A percentile compares a stretch with the other conserved stretches of the same genome.
phyloP scores from a whole-genome alignment of 305 asterid genomes.

The Fraxinus greggii region DNA sequence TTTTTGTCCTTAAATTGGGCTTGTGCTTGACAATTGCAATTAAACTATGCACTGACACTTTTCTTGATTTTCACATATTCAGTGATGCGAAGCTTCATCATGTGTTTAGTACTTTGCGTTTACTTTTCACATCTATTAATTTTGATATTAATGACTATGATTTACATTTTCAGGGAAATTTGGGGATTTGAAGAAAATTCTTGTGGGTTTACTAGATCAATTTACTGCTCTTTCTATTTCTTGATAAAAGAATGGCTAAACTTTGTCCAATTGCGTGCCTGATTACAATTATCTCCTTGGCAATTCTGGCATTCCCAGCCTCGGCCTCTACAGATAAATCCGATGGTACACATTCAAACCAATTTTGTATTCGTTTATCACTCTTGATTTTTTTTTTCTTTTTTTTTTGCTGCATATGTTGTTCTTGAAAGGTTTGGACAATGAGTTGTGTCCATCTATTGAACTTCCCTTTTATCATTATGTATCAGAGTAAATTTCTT shows the following conservation, averaged over 20 bases:
- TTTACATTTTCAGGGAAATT: conserved; percentile 20
- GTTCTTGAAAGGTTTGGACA: background rate
- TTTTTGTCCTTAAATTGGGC: conserved; percentile 18
- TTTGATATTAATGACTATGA: conserved; percentile 15
- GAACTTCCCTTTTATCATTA: background rate
- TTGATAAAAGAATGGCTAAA: conserved; percentile 37
- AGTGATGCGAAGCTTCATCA: conserved; percentile 41
- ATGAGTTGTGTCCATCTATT: background rate
- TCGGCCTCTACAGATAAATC: conserved; percentile 47
- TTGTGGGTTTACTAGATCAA: background rate
- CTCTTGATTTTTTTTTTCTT: background rate
- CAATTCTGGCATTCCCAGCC: conserved; percentile 36
- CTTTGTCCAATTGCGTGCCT: conserved; percentile 21
- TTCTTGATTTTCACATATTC: conserved; percentile 44
- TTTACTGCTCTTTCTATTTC: background rate
- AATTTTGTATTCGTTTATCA: background rate
- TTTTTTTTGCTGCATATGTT: background rate
- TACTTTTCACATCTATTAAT: conserved; percentile 24
- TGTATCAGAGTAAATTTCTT: background rate
- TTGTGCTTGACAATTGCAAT: conserved; percentile 36
- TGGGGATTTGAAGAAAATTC: conserved; percentile 17
- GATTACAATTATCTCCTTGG: conserved; percentile 30
- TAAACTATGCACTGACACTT: conserved; percentile 35
- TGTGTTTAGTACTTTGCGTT: conserved; percentile 20
- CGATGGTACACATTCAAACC: conserved; percentile 43